These are phyloP conservation scores for Colletotrichum cereale DNA, from an alignment of 2,329 filamentous ascomycete species.

Conservation along the genomic window DNA sequence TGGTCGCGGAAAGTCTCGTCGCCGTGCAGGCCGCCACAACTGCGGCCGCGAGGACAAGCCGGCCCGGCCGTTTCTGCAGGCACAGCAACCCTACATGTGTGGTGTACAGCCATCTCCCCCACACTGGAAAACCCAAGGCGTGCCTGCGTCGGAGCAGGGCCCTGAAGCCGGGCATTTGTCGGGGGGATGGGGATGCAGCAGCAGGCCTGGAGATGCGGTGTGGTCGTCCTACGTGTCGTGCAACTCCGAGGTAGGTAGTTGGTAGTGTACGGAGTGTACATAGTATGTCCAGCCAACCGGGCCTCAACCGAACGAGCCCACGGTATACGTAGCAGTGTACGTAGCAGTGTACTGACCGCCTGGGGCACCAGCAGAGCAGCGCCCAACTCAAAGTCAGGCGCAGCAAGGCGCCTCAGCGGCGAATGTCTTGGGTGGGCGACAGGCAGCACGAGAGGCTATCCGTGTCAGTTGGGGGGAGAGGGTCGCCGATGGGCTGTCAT, in stretches of 20 bases:
- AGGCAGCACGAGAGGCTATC: conserved; percentile 20
- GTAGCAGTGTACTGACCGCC: not conserved
- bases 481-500: not conserved
- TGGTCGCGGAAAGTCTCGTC: conserved; percentile 24
- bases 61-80: conserved; percentile 27
- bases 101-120: conserved; percentile 19
- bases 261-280: not conserved
- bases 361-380: not conserved
- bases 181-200: conserved; percentile 8
- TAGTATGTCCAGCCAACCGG: not conserved
- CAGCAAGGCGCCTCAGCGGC: not conserved
- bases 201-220: conserved; percentile 21
- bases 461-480: conserved; percentile 13
- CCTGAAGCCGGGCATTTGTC: conserved; percentile 16
- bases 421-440: not conserved
- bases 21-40: conserved; percentile 27
- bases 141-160: conserved; percentile 11
- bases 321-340: not conserved
- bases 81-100: conserved; percentile 6
- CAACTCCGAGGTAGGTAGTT: not conserved
- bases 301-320: not conserved
- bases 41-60: conserved; percentile 21
- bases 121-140: conserved; percentile 2
- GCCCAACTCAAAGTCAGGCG: conserved; percentile 17
- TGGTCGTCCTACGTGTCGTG: not conserved